phyloP scores from a whole-genome alignment of 495 filamentous ascomycete genomes.

The Ascobolus immersus region DNA sequence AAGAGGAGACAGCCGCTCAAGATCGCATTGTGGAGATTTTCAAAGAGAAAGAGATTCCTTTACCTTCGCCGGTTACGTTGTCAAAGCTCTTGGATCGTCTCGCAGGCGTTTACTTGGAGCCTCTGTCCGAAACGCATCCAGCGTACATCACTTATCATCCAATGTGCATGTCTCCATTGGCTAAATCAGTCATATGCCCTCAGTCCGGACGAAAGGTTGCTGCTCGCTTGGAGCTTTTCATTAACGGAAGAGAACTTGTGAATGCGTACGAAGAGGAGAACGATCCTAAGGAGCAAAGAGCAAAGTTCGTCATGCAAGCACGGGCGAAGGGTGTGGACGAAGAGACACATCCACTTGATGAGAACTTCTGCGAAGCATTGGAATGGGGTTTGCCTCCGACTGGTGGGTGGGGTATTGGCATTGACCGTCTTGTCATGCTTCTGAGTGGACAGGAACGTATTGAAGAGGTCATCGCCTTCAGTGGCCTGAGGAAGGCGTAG shows the following conservation, averaged over 20 bases:
- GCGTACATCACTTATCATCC: constrained; percentile 83
- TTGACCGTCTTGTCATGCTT: constrained; percentile 76
- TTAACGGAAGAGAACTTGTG: constrained; percentile 51
- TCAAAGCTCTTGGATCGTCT: constrained; percentile 68
- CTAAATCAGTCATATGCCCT: constrained; percentile 54
- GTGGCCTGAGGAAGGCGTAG: constrained; percentile 38
- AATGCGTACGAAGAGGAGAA: constrained; percentile 99
- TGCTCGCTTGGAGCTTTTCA: constrained; percentile 71
- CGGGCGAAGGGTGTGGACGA: constrained; percentile 16
- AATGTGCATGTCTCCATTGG: constrained; percentile 68
- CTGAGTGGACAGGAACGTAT: constrained; percentile 54
- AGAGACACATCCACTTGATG: constrained; percentile 33
- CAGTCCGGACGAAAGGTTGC: constrained; percentile 24
- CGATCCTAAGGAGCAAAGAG: constrained; percentile 59
- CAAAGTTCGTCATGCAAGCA: constrained; percentile 46
- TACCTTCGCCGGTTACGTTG: constrained; percentile 35
- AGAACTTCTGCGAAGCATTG: constrained; percentile 57
- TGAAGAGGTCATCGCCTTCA: constrained; percentile 63
- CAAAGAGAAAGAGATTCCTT: constrained; percentile 19
- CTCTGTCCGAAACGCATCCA: constrained; percentile 37
- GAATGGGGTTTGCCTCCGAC: constrained; percentile 79
- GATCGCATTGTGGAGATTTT: constrained; percentile 36
- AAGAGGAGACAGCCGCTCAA: constrained; percentile 26
- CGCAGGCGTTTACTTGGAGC: constrained; percentile 50
- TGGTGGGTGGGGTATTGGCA: constrained; percentile 83